Evolutionary conservation across 805 yeast species (phyloP), one percentile per base, ranked within the genome.

Genomic region (Candida piceae): DNA sequence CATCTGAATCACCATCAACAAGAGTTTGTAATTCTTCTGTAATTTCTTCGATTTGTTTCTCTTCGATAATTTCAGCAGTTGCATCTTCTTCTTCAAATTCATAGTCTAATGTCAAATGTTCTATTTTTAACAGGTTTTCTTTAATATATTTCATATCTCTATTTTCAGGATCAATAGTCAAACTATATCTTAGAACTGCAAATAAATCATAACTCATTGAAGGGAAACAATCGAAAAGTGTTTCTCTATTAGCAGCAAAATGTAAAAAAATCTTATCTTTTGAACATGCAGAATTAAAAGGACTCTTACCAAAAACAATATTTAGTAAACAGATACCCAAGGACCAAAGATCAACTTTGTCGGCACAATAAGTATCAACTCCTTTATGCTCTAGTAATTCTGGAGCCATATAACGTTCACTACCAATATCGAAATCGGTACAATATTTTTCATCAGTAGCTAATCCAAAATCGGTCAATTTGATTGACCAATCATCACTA

Each of bases 371-470:
- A 29, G 70, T 65, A 24, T 74, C 75, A 33, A 76, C 62, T 28
- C 64, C 63, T 11, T 58, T 48, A 39, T 57, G 53, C 37, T 87
- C 95, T 54, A 87, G 80, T 39, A 87, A 63, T 55, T 88, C 97
- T 1, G 97, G 97, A 0, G 96, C 94, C 97, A 88, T 88, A 60
- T 88, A 88, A 44, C 95, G 70, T 61, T 86, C 95, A 37, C 86
- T 77, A 17, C 96, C 96, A 40, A 86, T 84, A 43, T 85, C 95
- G 57, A 87, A 84, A 52, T 86, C 88, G 24, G 74, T 62, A 49
- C 85, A 79, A 31, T 64, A 60, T 32, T 65, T 64, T 22, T 62
- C 57, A 21, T 74, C 72, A 4, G 80, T 73, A 2, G 80, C 79
- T 44, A 74, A 61, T 2, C 80, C 80, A 70, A 78, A 74, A 56